Evolutionary conservation across 1,284 basidiomycete species (phyloP).

Genomic region (Sporisorium graminicola): DNA sequence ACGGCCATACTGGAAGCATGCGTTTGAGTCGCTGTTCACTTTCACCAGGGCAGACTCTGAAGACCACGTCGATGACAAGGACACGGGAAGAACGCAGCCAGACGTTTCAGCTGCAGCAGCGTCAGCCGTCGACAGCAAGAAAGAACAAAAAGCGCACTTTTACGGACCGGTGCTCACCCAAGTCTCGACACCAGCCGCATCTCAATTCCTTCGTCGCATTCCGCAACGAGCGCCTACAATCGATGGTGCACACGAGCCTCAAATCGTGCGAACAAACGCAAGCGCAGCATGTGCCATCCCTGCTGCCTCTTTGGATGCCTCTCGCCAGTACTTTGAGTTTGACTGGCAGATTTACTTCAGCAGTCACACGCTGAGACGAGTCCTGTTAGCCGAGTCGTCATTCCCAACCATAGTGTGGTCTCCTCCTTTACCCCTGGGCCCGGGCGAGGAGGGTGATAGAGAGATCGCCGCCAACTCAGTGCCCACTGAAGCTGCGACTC

Average conservation of each 20-base stretch:
- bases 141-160: not conserved
- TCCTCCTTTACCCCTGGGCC: conserved; percentile 2
- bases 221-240: conserved; percentile 5
- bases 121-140: not conserved
- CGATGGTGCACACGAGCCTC: not conserved
- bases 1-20: conserved; percentile 4
- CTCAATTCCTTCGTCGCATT: conserved; percentile 11
- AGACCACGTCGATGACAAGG: not conserved
- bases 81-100: not conserved
- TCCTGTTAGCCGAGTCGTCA: not conserved
- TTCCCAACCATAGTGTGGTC: not conserved
- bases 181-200: not conserved
- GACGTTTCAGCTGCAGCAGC: not conserved
- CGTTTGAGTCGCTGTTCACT: conserved; percentile 26
- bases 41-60: not conserved
- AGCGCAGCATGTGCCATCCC: conserved; percentile 20
- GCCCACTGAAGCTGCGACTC: not conserved
- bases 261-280: conserved; percentile 4
- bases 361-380: conserved; percentile 12
- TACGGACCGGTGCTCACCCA: conserved; percentile 14
- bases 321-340: conserved; percentile 13
- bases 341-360: conserved; percentile 24
- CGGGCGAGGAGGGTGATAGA: conserved; percentile 7
- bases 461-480: conserved; percentile 13
- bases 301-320: conserved; percentile 1